Evolutionary conservation across 768 basidiomycete species (phyloP).

Genomic region (Exidia glandulosa): DNA sequence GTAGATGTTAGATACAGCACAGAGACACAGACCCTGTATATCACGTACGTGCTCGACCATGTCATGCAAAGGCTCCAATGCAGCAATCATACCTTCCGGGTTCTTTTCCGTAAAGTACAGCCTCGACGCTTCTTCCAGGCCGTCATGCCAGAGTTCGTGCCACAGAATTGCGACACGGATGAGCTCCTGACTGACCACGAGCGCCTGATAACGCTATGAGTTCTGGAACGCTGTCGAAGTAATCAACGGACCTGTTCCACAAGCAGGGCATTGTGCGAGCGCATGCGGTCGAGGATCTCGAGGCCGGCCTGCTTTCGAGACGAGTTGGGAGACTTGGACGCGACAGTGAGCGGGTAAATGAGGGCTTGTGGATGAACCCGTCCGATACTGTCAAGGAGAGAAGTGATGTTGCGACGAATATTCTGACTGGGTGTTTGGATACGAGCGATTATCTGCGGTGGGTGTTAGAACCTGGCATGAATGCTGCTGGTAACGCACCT

Average conservation of each 20-base stretch:
- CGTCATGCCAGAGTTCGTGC: slow-evolving; percentile 42
- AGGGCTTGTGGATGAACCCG: slow-evolving; percentile 4
- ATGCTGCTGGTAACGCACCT: slow-evolving; percentile 18
- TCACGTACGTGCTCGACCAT: slow-evolving; percentile 27
- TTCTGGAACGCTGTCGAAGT: background rate
- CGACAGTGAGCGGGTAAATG: slow-evolving; percentile 4
- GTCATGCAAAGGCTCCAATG: slow-evolving; percentile 35
- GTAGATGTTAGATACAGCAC: background rate
- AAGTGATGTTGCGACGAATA: slow-evolving; percentile 2
- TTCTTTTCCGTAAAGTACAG: slow-evolving; percentile 38
- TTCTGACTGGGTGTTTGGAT: slow-evolving; percentile 4
- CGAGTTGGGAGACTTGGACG: slow-evolving; percentile 1
- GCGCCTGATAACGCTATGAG: slow-evolving; percentile 15
- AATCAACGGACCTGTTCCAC: slow-evolving; percentile 2
- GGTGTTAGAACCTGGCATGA: background rate
- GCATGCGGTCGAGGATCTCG: slow-evolving; percentile 1
- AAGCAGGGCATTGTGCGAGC: background rate
- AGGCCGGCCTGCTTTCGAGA: background rate
- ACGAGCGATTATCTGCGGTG: slow-evolving; percentile 1
- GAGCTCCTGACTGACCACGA: slow-evolving; percentile 35
- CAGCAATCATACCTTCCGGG: slow-evolving; percentile 35
- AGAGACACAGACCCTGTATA: background rate
- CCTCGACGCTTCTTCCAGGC: slow-evolving; percentile 36
- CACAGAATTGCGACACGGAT: slow-evolving; percentile 40
- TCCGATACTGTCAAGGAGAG: slow-evolving; percentile 1